phyloP scores from a whole-genome alignment of 179 eudicot genomes.

The Spinacia oleracea region DNA sequence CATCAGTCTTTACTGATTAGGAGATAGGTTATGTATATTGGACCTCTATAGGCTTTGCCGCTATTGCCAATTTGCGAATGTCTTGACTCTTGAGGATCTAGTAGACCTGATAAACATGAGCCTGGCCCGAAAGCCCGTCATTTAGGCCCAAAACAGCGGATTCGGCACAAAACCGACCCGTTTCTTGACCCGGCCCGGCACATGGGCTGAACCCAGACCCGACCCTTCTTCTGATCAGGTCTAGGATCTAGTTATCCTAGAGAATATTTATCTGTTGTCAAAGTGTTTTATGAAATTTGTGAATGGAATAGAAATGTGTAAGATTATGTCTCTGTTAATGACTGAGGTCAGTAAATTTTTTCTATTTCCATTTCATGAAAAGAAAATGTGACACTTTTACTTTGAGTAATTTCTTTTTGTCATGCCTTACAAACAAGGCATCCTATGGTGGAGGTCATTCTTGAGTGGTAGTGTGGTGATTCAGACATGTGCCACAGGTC shows the following conservation, averaged over 20 bases:
- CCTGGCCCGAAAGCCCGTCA: too few species aligned
- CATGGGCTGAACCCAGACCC: too few species aligned
- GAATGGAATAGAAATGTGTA: neutral
- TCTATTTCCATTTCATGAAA: neutral
- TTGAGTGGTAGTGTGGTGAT: neutral
- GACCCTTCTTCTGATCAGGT: too few species aligned
- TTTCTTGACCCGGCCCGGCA: too few species aligned
- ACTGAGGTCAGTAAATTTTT: neutral
- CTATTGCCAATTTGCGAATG: too few species aligned
- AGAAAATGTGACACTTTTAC: neutral
- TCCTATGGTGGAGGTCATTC: slow-evolving; percentile 3
- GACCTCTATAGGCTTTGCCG: neutral
- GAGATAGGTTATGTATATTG: neutral
- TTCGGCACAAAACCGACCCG: too few species aligned
- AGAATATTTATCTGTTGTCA: neutral
- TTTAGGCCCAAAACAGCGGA: too few species aligned
- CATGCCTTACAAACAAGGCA: slow-evolving; percentile 14
- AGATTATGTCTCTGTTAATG: neutral
- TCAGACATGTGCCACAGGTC: neutral
- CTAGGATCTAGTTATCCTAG: neutral
- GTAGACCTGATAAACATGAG: too few species aligned
- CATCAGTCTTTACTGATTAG: neutral
- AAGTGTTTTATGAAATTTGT: neutral
- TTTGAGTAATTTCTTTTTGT: neutral
- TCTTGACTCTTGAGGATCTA: too few species aligned